Base-by-base conservation (phyloP, 139 green algal species). In the Haematococcus sp. region DNA sequence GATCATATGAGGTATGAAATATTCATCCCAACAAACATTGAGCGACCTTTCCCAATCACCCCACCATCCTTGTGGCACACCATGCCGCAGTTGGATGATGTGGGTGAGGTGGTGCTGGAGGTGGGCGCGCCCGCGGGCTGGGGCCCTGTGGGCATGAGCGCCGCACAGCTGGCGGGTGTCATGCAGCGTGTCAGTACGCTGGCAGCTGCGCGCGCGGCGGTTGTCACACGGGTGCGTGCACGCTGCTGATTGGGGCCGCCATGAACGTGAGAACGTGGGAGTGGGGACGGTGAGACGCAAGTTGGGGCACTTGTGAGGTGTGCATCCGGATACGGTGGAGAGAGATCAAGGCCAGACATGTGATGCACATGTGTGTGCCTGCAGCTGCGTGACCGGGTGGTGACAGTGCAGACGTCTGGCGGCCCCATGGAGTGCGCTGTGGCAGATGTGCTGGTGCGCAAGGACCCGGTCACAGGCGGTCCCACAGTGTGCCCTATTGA, bases 61-160 rank as follows among this genome's bases (percentile, higher is more conserved):
- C 52, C 23, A 11, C 20, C 52, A 60, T 23, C 16, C 15, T 22
- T 23, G 7, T 49, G 40, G 7, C 40, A 7, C 40, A 49, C 40
- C 7, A 7, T 49, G 46, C 27, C 56, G 20, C 83, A 96, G 88
- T 81, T 96, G 28, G 40, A 63, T 52, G 80, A 75, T 13, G 71
- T 87, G 20, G 91, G 91, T 22, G 91, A 96, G 83, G 64, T 88
- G 35, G 43, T 93, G 52, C 73, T 93, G 7, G 79, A 92, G 73
- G 75, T 95, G 49, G 90, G 90, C 51, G 80, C 69, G 4, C 74
- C 85, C 0, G 49, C 68, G 35, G 86, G 90, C 51, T 94, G 88
- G 82, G 91, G 89, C 19, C 86, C 88, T 25, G 66, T 76, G 25
- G 69, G 81, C 2, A 78, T 93, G 23, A 73, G 22, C 20, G 22